Percentiles rank a stretch among this genome's conserved stretches.
phyloP scores from a whole-genome alignment of 306 rosid genomes.

The Pyrus pyrifolia region DNA sequence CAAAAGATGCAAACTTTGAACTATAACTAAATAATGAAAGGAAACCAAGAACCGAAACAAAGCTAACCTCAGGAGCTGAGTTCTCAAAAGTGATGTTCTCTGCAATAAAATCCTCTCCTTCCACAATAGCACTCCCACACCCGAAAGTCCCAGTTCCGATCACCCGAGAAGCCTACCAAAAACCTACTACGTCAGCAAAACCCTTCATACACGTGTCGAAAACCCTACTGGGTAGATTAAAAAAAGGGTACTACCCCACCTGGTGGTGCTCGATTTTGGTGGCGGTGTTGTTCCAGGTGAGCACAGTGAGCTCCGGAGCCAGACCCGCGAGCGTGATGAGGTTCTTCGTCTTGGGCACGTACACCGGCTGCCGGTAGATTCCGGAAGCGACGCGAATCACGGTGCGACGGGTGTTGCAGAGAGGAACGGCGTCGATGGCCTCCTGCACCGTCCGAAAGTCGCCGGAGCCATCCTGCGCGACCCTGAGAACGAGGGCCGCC shows the following conservation, averaged over 20 bases:
- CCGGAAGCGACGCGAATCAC: conserved; percentile 73
- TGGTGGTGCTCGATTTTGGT: conserved; percentile 65
- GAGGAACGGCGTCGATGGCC: conserved; percentile 77
- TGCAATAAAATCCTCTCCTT: conserved; percentile 90
- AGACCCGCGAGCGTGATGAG: conserved; percentile 62
- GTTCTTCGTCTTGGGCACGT: conserved; percentile 81
- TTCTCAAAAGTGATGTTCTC: conserved; percentile 90
- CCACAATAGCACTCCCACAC: conserved; percentile 76
- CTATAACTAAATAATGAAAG: not conserved
- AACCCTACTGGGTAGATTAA: conserved; percentile 8
- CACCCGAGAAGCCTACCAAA: conserved; percentile 45
- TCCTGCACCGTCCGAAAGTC: conserved; percentile 71
- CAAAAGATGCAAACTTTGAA: not conserved
- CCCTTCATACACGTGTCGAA: not conserved
- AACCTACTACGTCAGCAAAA: not conserved
- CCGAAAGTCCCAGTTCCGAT: conserved; percentile 91
- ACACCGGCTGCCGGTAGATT: conserved; percentile 64
- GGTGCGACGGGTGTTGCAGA: conserved; percentile 59
- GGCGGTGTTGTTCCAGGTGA: conserved; percentile 85
- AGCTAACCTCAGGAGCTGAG: conserved; percentile 68
- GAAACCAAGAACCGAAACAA: not conserved
- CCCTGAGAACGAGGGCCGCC: conserved; percentile 50
- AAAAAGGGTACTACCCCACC: conserved; percentile 25
- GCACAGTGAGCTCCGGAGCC: conserved; percentile 54
- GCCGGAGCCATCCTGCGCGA: conserved; percentile 64